Evolutionary conservation across 805 yeast genomes (phyloP), one percentile per base, ranked within the genome.

Genomic region (Hanseniaspora lindneri): DNA sequence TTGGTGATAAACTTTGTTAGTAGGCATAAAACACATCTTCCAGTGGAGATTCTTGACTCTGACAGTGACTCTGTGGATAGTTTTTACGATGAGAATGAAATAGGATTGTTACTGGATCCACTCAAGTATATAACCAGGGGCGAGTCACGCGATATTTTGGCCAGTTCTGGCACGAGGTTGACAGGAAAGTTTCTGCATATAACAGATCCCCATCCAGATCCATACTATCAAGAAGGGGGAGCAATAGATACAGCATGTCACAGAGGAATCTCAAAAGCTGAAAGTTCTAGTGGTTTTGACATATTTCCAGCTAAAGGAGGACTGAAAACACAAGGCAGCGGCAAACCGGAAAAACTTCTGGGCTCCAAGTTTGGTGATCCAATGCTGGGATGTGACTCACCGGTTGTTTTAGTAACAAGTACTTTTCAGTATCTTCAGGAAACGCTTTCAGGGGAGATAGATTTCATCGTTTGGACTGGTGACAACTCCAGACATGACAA

Each of bases 401-500:
- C 95, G 2, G 61, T 77, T 60, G 63, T 64, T 1, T 62, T 85
- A 42, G 76, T 80, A 62, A 67, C 76, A 9, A 69, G 69, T 16
- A 83, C 94, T 0, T 63, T 85, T 48, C 60, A 70, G 27, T 85
- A 94, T 92, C 66, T 85, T 2, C 62, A 69, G 19, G 67, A 69
- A 11, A 77, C 83, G 52, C 61, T 85, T 51, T 74, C 70, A 52
- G 92, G 20, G 4, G 77, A 84, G 54, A 78, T 85, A 42, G 95
- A 85, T 61, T 85, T 85, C 63, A 79, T 85, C 11, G 73, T 85
- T 13, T 85, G 95, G 95, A 84, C 95, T 0, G 95, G 95, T 28
- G 95, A 85, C 63, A 85, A 84, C 56, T 75, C 83, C 40, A 71
- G 94, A 49, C 95, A 84, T 61, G 94, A 84, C 61, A 82, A 80